Percentiles rank a stretch among this genome's conserved stretches.
Evolutionary conservation across 345 rosid species (phyloP).

Genomic region (Mercurialis annua): DNA sequence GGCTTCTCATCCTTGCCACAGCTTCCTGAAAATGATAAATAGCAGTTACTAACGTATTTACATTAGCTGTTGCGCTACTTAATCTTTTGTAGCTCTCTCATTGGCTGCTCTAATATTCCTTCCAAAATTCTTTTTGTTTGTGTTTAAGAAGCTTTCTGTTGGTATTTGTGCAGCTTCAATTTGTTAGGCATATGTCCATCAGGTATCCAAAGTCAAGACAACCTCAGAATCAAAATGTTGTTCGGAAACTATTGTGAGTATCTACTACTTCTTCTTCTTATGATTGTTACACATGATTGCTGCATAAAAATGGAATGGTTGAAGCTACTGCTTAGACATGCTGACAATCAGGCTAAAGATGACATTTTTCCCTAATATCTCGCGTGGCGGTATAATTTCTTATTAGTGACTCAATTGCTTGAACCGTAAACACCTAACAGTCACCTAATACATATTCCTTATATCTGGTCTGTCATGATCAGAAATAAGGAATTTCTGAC

Average conservation of each 20-base stretch:
- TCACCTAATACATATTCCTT: neutral
- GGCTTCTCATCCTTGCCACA: neutral
- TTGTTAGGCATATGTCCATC: constrained; percentile 16
- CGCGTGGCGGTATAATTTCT: neutral
- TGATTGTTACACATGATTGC: neutral
- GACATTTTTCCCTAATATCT: neutral
- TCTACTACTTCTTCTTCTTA: neutral
- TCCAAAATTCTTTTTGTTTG: neutral
- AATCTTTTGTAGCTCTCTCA: neutral
- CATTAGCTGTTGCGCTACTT: neutral
- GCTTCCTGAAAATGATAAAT: too few relatives aligned
- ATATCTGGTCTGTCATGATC: too few relatives aligned
- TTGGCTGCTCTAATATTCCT: neutral
- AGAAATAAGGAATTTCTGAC: too few relatives aligned
- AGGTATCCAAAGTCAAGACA: constrained; percentile 10
- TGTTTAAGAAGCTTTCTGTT: neutral
- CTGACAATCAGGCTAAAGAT: neutral
- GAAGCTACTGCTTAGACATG: neutral
- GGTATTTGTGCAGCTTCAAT: constrained; percentile 16
- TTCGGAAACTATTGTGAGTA: constrained; percentile 9
- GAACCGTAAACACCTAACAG: neutral
- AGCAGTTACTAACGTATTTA: too few relatives aligned
- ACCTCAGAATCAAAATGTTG: neutral
- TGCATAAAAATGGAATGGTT: neutral
- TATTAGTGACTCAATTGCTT: neutral